Percentiles rank a stretch among this genome's conserved stretches.
Conservation (phyloP, 2,329 filamentous ascomycete genomes). For the Ophiostoma australiae region DNA sequence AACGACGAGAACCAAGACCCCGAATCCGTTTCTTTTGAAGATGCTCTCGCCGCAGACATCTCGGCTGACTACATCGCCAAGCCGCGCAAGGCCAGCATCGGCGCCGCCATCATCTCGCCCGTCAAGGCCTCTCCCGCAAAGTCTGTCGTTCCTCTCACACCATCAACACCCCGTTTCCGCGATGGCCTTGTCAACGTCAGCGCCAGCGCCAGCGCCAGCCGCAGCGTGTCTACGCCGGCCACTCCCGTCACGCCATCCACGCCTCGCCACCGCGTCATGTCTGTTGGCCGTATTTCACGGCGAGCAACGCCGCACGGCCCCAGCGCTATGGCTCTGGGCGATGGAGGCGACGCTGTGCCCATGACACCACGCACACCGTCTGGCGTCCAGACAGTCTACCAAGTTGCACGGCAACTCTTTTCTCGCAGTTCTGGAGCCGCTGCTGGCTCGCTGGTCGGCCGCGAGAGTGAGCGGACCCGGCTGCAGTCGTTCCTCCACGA, state of each 20-base stretch:
- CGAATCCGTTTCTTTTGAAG: constrained; percentile 38
- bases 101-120: constrained; percentile 17
- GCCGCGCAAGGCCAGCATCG: constrained; percentile 21
- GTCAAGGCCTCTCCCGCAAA: constrained; percentile 17
- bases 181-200: constrained; percentile 51
- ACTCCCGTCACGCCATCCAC: constrained; percentile 60
- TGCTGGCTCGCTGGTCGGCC: constrained; percentile 70
- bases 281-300: constrained; percentile 68
- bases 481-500: constrained; percentile 63
- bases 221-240: constrained; percentile 18
- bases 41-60: constrained; percentile 33
- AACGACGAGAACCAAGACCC: constrained; percentile 67
- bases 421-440: constrained; percentile 69
- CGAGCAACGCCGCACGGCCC: constrained; percentile 65
- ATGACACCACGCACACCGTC: constrained; percentile 64
- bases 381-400: constrained; percentile 71
- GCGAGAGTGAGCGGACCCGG: constrained; percentile 63
- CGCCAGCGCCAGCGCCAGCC: constrained; percentile 34
- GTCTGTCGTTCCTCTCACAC: constrained; percentile 52
- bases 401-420: constrained; percentile 81
- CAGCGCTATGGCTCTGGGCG: background rate
- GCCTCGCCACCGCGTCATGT: constrained; percentile 76
- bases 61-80: constrained; percentile 27
- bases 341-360: constrained; percentile 14
- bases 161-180: constrained; percentile 70